These are phyloP conservation scores for Fomitopsis schrenkii DNA, from an alignment of 1,284 basidiomycete species.

Conservation along the genomic window DNA sequence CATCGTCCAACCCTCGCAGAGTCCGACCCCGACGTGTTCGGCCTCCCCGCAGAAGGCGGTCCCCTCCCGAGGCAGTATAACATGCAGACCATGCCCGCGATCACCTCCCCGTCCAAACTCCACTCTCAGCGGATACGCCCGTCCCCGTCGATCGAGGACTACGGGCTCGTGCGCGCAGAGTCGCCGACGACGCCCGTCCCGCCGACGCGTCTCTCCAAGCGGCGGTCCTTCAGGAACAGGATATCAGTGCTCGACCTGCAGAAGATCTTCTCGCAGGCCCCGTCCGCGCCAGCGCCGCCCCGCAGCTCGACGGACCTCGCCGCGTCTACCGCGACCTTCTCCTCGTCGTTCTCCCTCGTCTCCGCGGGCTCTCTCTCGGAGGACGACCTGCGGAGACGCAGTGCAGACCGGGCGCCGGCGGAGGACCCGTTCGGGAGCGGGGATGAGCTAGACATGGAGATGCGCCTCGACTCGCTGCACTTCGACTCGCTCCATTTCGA, in stretches of 20 bases:
- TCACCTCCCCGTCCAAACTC: slow-evolving; percentile 5
- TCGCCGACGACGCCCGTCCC: slow-evolving; percentile 3
- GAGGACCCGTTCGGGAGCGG: background rate
- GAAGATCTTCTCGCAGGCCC: slow-evolving; percentile 19
- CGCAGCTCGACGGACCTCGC: background rate
- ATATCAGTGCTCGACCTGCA: slow-evolving; percentile 29
- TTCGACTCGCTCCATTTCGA: slow-evolving; percentile 67
- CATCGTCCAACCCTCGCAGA: slow-evolving; percentile 9
- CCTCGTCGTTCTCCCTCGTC: background rate
- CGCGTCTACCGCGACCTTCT: background rate
- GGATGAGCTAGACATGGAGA: slow-evolving; percentile 32
- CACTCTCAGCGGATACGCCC: slow-evolving; percentile 9
- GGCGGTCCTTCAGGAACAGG: slow-evolving; percentile 26
- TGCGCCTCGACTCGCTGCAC: slow-evolving; percentile 64
- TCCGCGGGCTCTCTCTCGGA: slow-evolving; percentile 2
- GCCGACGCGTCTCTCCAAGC: slow-evolving; percentile 15
- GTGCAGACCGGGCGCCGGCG: background rate
- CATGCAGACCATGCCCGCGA: slow-evolving; percentile 2
- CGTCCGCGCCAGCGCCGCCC: slow-evolving; percentile 1
- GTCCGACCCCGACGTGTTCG: background rate
- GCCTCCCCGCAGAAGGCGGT: background rate
- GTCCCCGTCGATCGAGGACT: slow-evolving; percentile 19
- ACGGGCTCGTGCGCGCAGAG: slow-evolving; percentile 4
- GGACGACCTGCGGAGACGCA: background rate
- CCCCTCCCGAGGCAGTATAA: background rate